These are phyloP conservation scores for Parathielavia appendiculata DNA, from an alignment of 495 filamentous ascomycete species.

Conservation along the genomic window DNA sequence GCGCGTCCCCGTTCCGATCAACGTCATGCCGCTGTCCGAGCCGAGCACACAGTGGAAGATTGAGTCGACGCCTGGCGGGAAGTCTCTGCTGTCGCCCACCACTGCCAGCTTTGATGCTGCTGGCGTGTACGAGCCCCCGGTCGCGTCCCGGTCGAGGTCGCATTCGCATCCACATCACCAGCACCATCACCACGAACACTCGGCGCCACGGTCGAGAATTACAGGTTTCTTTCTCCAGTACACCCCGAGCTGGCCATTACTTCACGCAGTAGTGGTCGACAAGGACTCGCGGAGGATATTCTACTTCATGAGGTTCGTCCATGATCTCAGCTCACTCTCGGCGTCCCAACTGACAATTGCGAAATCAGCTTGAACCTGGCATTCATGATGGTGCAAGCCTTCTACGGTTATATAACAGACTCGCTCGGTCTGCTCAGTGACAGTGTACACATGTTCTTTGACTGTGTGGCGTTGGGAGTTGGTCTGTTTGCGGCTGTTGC, in stretches of 20 bases:
- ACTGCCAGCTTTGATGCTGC: slow-evolving; percentile 24
- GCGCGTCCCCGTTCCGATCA: slow-evolving; percentile 31
- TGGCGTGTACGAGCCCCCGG: slow-evolving; percentile 28
- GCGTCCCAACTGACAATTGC: too few species aligned
- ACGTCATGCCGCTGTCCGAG: slow-evolving; percentile 31
- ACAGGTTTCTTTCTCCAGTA: slow-evolving; percentile 61
- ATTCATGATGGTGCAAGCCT: slow-evolving; percentile 93
- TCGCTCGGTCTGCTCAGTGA: slow-evolving; percentile 92
- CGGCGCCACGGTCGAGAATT: slow-evolving; percentile 48
- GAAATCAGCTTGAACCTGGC: slow-evolving; percentile 87
- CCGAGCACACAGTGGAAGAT: slow-evolving; percentile 28
- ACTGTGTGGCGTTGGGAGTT: slow-evolving; percentile 87
- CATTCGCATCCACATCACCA: slow-evolving; percentile 28
- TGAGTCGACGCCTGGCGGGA: slow-evolving; percentile 32
- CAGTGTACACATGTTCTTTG: slow-evolving; percentile 99
- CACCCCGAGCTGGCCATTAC: slow-evolving; percentile 63
- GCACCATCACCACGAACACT: slow-evolving; percentile 28
- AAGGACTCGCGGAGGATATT: slow-evolving; percentile 94
- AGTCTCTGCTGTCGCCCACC: slow-evolving; percentile 29
- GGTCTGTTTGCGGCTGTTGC: slow-evolving; percentile 93
- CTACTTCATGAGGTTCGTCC: slow-evolving; percentile 69
- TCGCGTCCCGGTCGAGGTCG: slow-evolving; percentile 15
- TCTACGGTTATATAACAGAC: slow-evolving; percentile 87
- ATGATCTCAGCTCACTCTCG: not conserved
- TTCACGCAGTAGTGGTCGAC: slow-evolving; percentile 81